Evolutionary conservation across 139 green algal genomes (phyloP), one percentile per base, ranked within the genome.

Genomic region (Chlorella vulgaris): DNA sequence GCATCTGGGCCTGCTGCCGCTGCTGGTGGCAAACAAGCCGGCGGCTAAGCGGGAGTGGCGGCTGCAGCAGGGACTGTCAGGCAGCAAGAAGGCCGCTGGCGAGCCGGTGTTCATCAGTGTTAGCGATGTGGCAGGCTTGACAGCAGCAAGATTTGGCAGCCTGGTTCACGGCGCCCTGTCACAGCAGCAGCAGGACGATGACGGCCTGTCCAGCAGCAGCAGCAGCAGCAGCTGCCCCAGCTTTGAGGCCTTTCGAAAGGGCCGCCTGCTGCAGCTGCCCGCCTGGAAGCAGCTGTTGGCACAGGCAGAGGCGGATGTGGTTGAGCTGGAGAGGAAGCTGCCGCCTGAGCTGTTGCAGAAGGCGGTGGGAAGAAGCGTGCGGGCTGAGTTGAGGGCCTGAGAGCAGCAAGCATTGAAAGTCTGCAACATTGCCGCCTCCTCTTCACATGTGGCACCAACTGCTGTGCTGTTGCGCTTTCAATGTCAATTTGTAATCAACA

Each of bases 21-120:
- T 69, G 63, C 31, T 69, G 63, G 63, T 69, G 63, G 63, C 63
- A 33, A 33, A 69, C 31, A 69, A 69, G 31, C 63, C 6, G 31
- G 31, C 4, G 15, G 63, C 31, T 15, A 31, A 28, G 15, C 29
- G 42, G 63, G n/a, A 69, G 29, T 69, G 63, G 63, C 31, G 63
- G 63, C 63, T 13, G 63, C 63, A 69, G 63, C 63, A 26, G 7
- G 31, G 63, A 7, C 8, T 69, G 63, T 33, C 31, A 10, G 33
- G 13, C 29, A 69, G 42, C 63, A 69, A 47, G 63, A 43, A 2
- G 8, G 63, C 63, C 26, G 29, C 7, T 21, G 31, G 31, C 3
- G 63, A 43, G 33, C 63, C 63, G 21, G 24, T 26, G 31, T 28
- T 69, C 7, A 43, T 69, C 31, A 69, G 63, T 21, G 6, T 43